Conservation (phyloP, 805 yeast genomes). For the Pichia gijzeniarum region DNA sequence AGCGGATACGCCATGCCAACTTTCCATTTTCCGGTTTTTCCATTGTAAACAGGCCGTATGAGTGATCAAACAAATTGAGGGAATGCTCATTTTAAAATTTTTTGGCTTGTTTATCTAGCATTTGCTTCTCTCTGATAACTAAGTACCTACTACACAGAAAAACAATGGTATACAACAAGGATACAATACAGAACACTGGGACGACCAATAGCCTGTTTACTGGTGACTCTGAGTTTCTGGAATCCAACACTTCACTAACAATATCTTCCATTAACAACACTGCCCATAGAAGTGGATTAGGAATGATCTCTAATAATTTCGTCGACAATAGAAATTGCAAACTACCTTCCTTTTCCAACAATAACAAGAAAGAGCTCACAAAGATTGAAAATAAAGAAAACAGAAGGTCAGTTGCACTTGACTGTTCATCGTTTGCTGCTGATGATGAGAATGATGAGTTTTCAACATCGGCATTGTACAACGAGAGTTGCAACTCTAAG, state of each 20-base stretch:
- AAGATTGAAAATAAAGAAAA: background rate
- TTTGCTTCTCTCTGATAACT: no score
- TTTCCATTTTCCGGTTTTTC: no score
- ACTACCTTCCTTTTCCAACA: background rate
- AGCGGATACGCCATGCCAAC: no score
- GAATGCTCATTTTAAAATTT: no score
- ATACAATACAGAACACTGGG: background rate
- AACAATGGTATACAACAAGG: background rate
- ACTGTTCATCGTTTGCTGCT: conserved; percentile 2
- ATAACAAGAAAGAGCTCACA: background rate
- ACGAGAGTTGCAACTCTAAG: background rate
- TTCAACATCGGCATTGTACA: background rate
- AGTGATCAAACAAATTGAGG: no score
- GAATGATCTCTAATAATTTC: background rate
- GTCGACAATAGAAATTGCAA: background rate
- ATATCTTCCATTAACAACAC: background rate
- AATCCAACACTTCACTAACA: background rate
- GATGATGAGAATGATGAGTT: background rate
- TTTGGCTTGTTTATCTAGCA: no score
- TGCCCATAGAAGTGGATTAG: background rate
- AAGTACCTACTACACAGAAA: background rate
- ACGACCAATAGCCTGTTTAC: background rate
- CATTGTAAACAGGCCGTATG: no score
- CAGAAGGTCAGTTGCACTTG: background rate
- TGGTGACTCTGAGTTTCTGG: background rate